Percentiles rank a stretch among this genome's conserved stretches.
phyloP scores from a whole-genome alignment of 805 yeast species.

The Candida coleopterorum region DNA sequence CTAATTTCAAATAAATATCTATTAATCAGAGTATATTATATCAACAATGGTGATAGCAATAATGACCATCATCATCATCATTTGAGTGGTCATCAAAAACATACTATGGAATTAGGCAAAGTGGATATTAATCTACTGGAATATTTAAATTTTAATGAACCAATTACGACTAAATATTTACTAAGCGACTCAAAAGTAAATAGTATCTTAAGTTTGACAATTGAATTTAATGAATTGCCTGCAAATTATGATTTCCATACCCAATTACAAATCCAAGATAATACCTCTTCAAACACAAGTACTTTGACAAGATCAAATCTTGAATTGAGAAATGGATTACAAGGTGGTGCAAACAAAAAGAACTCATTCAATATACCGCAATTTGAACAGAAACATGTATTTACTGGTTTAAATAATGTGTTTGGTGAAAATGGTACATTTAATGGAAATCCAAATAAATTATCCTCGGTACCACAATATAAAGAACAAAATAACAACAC shows the following conservation, averaged over 20 bases:
- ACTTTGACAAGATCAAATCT: conserved; percentile 1
- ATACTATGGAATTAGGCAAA: conserved; percentile 51
- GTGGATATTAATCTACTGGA: conserved; percentile 69
- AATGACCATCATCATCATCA: conserved; percentile 11
- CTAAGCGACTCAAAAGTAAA: conserved; percentile 78
- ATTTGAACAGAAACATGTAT: conserved; percentile 39
- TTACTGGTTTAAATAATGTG: conserved; percentile 48
- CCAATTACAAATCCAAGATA: conserved; percentile 32
- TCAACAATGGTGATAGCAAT: conserved; percentile 17
- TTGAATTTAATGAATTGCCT: conserved; percentile 46
- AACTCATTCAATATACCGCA: conserved; percentile 32
- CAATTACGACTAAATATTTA: conserved; percentile 57
- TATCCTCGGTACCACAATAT: neutral
- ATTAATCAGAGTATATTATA: conserved; percentile 32
- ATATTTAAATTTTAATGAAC: conserved; percentile 52
- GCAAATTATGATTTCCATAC: conserved; percentile 38
- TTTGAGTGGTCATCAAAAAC: conserved; percentile 2
- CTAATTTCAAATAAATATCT: conserved; percentile 41
- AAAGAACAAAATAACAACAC: neutral
- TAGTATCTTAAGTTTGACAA: conserved; percentile 62
- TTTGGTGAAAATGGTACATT: conserved; percentile 11
- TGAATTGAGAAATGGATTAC: neutral
- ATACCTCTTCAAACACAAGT: conserved; percentile 7
- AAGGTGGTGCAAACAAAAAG: conserved; percentile 3
- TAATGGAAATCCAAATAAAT: conserved; percentile 6